These are phyloP conservation scores for Gossypium australe DNA, from an alignment of 345 rosid species.

Conservation along the genomic window DNA sequence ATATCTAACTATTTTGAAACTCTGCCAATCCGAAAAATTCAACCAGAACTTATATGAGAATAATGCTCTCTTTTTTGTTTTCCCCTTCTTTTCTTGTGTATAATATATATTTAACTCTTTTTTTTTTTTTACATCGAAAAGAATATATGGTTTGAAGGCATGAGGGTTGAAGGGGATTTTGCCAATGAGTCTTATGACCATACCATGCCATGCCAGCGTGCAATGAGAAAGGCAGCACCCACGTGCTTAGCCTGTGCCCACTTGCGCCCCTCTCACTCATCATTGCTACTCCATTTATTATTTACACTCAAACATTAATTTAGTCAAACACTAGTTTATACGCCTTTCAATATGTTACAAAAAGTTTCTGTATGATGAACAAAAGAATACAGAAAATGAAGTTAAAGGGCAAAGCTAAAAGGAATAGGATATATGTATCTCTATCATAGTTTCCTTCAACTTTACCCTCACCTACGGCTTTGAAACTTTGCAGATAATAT, in stretches of 20 bases:
- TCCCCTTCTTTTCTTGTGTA: no score
- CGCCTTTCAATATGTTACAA: slow-evolving; percentile 16
- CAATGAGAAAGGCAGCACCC: slow-evolving; percentile 58
- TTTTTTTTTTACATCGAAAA: neutral
- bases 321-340: slow-evolving; percentile 38
- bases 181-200: slow-evolving; percentile 15
- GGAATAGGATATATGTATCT: slow-evolving; percentile 19
- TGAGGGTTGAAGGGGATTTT: neutral
- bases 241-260: slow-evolving; percentile 86
- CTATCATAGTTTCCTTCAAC: slow-evolving; percentile 21
- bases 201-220: slow-evolving; percentile 43
- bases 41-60: slow-evolving; percentile 9
- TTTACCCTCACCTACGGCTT: slow-evolving; percentile 10
- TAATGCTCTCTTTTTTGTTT: neutral
- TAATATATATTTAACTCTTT: neutral
- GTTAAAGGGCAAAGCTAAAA: slow-evolving; percentile 6
- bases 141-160: slow-evolving; percentile 13
- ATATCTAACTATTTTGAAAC: slow-evolving; percentile 21
- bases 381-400: neutral
- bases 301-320: slow-evolving; percentile 28
- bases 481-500: slow-evolving; percentile 8
- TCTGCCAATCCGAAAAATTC: slow-evolving; percentile 33
- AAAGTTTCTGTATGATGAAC: neutral
- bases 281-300: slow-evolving; percentile 44
- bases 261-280: slow-evolving; percentile 55